Conservation (phyloP, 352 stramenopile genomes). For the Globisporangium sylvaticum region DNA sequence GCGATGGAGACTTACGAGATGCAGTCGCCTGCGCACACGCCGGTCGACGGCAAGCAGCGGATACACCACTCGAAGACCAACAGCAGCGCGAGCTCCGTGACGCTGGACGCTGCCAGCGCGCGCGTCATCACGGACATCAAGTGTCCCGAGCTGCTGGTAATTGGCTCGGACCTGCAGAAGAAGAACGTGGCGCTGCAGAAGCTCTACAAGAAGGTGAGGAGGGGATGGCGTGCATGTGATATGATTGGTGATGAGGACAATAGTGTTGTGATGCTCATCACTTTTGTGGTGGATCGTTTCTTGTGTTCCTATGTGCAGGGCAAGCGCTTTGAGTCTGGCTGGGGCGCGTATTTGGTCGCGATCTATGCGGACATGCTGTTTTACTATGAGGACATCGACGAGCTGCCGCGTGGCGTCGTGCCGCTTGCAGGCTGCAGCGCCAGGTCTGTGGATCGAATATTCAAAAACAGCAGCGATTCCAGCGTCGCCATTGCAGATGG, state of each 20-base stretch:
- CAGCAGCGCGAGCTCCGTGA: constrained; percentile 14
- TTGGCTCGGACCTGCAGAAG: constrained; percentile 41
- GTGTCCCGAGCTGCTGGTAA: constrained; percentile 50
- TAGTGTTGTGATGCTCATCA: constrained; percentile 3
- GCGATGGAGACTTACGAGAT: neutral
- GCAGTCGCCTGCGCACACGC: neutral
- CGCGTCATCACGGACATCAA: constrained; percentile 16
- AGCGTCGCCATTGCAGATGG: neutral
- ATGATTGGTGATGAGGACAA: neutral
- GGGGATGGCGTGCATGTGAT: neutral
- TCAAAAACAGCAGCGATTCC: constrained; percentile 28
- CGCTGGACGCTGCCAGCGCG: constrained; percentile 10
- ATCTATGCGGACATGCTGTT: constrained; percentile 62
- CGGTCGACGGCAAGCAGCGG: neutral
- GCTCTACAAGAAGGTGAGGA: constrained; percentile 46
- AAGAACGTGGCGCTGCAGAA: constrained; percentile 30
- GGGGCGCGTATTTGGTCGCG: constrained; percentile 52
- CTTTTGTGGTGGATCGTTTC: neutral
- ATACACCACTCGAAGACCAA: constrained; percentile 10
- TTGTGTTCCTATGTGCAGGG: constrained; percentile 15
- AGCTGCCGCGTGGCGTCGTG: constrained; percentile 48
- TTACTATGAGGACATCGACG: constrained; percentile 54
- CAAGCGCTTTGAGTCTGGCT: constrained; percentile 62
- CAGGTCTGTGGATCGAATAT: constrained; percentile 58
- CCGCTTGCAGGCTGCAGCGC: constrained; percentile 44